Conservation (phyloP, 2,329 filamentous ascomycete species). For the Fusarium tuaranense region DNA sequence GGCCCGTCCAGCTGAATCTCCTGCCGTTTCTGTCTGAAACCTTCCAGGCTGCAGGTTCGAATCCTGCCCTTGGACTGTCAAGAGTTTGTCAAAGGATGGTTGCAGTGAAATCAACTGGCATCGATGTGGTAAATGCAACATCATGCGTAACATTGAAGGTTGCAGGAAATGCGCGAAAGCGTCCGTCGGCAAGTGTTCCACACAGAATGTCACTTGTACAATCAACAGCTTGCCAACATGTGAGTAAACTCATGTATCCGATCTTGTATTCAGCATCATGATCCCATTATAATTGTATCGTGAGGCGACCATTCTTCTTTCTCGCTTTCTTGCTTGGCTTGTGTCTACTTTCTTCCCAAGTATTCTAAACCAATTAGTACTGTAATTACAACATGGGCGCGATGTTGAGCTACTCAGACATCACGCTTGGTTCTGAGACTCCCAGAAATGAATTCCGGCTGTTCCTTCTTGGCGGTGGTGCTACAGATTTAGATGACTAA, state of each 20-base stretch:
- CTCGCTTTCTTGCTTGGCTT: not conserved
- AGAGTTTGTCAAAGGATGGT: not conserved
- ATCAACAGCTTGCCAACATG: not conserved
- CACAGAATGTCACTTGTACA: not conserved
- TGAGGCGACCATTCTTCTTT: not conserved
- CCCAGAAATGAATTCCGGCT: not conserved
- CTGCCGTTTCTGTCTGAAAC: not conserved
- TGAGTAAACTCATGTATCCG: not conserved
- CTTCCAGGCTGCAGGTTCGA: not conserved
- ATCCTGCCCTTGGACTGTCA: not conserved
- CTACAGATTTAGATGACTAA: too few relatives aligned
- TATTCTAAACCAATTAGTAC: not conserved
- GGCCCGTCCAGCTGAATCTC: not conserved
- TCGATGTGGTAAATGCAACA: not conserved
- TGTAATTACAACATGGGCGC: not conserved
- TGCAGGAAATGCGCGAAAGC: not conserved
- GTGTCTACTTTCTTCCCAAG: not conserved
- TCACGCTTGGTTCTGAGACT: not conserved
- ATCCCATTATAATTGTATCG: not conserved
- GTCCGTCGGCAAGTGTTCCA: not conserved
- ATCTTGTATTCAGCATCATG: not conserved
- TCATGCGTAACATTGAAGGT: not conserved
- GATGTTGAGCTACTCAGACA: not conserved
- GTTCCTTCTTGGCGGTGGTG: not conserved
- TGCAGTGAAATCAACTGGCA: not conserved